Percentiles rank a stretch among this genome's conserved stretches.
Evolutionary conservation across 805 yeast species (phyloP).

Genomic region (Candida fluviatilis): DNA sequence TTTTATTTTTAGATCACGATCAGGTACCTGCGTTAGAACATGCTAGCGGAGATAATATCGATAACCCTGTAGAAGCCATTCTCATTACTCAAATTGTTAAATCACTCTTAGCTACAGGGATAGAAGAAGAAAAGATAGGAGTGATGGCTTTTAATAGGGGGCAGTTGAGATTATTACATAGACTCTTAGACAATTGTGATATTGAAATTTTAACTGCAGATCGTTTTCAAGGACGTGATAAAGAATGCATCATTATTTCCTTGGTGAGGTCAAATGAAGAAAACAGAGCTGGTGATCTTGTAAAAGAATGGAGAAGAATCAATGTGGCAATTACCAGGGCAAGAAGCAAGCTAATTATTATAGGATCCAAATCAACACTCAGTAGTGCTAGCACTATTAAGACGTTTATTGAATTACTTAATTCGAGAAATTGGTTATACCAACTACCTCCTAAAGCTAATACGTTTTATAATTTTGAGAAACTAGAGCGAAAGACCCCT

Average conservation of each 20-base stretch:
- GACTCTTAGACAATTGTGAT: conserved; percentile 25
- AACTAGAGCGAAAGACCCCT: conserved; percentile 1
- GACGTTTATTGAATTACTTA: conserved; percentile 57
- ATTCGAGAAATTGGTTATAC: conserved; percentile 60
- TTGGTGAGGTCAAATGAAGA: conserved; percentile 76
- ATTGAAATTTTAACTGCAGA: conserved; percentile 91
- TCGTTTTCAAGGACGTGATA: conserved; percentile 93
- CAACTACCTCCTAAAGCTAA: conserved; percentile 46
- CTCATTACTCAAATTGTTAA: conserved; percentile 60
- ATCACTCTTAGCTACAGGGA: conserved; percentile 56
- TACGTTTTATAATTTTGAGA: conserved; percentile 27
- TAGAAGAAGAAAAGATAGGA: conserved; percentile 60
- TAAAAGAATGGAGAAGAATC: conserved; percentile 86
- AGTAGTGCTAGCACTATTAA: conserved; percentile 47
- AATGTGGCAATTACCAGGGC: conserved; percentile 96
- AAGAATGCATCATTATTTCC: conserved; percentile 85
- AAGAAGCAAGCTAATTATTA: conserved; percentile 70
- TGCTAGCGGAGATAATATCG: conserved; percentile 59
- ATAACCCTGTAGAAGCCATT: conserved; percentile 69
- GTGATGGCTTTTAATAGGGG: conserved; percentile 87
- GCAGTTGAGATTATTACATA: conserved; percentile 47
- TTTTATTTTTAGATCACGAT: conserved; percentile 81
- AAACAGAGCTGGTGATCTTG: conserved; percentile 65
- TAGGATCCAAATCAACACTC: conserved; percentile 74
- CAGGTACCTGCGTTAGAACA: conserved; percentile 54